Conservation (phyloP, 169 alveolate species). For the Cryptosporidium sp. region DNA sequence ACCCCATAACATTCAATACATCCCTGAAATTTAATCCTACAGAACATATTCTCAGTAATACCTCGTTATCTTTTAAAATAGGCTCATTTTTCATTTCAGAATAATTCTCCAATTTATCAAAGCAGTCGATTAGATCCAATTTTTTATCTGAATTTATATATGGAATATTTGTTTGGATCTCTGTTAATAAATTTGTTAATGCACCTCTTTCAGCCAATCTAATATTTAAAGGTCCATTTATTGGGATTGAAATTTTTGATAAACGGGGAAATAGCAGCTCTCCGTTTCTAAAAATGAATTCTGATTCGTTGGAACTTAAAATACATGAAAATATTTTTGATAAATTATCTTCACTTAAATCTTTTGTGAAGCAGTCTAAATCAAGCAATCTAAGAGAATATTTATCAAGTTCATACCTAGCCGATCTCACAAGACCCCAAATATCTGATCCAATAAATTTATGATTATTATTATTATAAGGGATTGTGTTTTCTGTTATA, state of each 20-base stretch:
- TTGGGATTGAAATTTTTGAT: not conserved
- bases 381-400: constrained; percentile 31
- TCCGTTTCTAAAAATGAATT: constrained; percentile 25
- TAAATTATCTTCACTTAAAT: not conserved
- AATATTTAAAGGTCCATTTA: constrained; percentile 33
- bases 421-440: constrained; percentile 69
- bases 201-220: constrained; percentile 66
- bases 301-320: constrained; percentile 36
- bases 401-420: constrained; percentile 34
- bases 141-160: constrained; percentile 21
- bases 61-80: constrained; percentile 42
- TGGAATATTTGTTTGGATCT: not conserved
- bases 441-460: constrained; percentile 54
- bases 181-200: constrained; percentile 38
- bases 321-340: constrained; percentile 6
- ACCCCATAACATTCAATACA: constrained; percentile 78
- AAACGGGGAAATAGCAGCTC: constrained; percentile 28
- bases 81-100: not conserved
- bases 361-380: not conserved
- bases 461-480: not conserved
- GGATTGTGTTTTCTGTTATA: constrained; percentile 33
- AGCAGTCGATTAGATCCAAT: constrained; percentile 4
- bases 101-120: constrained; percentile 11
- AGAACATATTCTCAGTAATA: constrained; percentile 79
- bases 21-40: constrained; percentile 82